A percentile compares a stretch with the other conserved stretches of the same genome.
These are phyloP conservation scores for Protomyces gravidus DNA, from an alignment of 1,139 yeast genomes.

Conservation along the genomic window DNA sequence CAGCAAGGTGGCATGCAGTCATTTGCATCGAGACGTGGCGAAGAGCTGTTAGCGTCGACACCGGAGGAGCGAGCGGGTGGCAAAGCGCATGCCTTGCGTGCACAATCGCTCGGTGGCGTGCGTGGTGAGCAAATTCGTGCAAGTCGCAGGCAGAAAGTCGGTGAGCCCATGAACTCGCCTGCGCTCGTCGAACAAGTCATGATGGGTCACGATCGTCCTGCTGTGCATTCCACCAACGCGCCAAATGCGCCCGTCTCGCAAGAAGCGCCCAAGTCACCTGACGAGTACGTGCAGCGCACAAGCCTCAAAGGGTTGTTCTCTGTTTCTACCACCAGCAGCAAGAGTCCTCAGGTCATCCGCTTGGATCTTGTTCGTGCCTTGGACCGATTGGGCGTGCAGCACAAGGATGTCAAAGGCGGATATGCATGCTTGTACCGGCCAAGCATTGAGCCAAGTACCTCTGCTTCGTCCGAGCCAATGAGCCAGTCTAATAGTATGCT, in stretches of 20 bases:
- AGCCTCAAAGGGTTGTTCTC: constrained; percentile 88
- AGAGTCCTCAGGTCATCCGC: constrained; percentile 83
- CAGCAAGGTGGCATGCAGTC: background rate
- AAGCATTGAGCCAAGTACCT: constrained; percentile 31
- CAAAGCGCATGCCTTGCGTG: constrained; percentile 14
- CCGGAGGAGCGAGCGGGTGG: background rate
- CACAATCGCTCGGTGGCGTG: constrained; percentile 17
- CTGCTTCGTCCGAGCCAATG: background rate
- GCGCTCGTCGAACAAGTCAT: background rate
- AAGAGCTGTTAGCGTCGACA: background rate
- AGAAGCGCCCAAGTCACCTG: constrained; percentile 1
- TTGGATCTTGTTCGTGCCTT: constrained; percentile 76
- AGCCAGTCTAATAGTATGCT: background rate
- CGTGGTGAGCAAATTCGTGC: constrained; percentile 22
- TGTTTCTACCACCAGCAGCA: constrained; percentile 92
- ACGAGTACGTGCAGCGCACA: constrained; percentile 17
- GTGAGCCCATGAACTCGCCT: background rate
- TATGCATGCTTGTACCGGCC: constrained; percentile 77
- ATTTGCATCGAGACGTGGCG: background rate
- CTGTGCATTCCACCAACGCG: background rate
- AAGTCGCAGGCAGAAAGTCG: background rate
- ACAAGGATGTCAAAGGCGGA: constrained; percentile 90
- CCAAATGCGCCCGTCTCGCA: background rate
- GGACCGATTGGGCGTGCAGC: constrained; percentile 71
- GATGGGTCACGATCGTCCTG: background rate